Percentiles rank a stretch among this genome's conserved stretches.
Evolutionary conservation across 192 early-diverging fungal species (phyloP).

Genomic region (Podila epigama): DNA sequence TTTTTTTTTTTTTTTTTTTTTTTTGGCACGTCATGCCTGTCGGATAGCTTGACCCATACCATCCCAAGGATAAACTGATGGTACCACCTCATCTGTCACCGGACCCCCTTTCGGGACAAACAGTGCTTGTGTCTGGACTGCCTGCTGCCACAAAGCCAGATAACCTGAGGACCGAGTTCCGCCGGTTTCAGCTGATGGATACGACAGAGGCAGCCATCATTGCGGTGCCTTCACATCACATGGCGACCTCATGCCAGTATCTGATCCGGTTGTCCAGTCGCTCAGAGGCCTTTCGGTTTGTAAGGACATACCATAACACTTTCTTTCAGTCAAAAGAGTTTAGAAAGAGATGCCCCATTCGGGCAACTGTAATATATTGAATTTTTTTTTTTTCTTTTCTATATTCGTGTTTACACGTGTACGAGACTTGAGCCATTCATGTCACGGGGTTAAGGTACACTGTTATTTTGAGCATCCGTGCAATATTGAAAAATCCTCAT

Average conservation of each 20-base stretch:
- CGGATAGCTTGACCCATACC: slow-evolving; percentile 36
- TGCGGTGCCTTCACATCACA: slow-evolving; percentile 21
- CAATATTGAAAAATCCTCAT: no score
- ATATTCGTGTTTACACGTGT: neutral
- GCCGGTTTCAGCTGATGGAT: slow-evolving; percentile 44
- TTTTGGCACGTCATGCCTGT: neutral
- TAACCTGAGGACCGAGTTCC: slow-evolving; percentile 38
- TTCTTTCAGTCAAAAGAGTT: slow-evolving; percentile 30
- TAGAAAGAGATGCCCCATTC: slow-evolving; percentile 30
- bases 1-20: neutral
- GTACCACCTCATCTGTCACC: slow-evolving; percentile 21
- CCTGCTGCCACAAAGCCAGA: slow-evolving; percentile 33
- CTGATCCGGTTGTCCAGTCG: slow-evolving; percentile 42
- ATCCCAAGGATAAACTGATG: slow-evolving; percentile 18
- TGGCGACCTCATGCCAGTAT: slow-evolving; percentile 26
- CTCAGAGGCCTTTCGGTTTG: slow-evolving; percentile 42
- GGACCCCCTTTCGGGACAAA: slow-evolving; percentile 31
- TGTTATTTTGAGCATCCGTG: no score
- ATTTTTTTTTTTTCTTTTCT: neutral
- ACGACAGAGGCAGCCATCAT: slow-evolving; percentile 46
- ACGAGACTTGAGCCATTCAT: neutral
- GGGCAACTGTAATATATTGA: slow-evolving; percentile 29
- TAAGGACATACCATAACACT: slow-evolving; percentile 48
- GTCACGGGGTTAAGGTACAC: neutral
- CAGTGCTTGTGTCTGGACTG: slow-evolving; percentile 38